These are phyloP conservation scores for Smittium culicis DNA, from an alignment of 371 early-diverging fungal species.

Conservation along the genomic window DNA sequence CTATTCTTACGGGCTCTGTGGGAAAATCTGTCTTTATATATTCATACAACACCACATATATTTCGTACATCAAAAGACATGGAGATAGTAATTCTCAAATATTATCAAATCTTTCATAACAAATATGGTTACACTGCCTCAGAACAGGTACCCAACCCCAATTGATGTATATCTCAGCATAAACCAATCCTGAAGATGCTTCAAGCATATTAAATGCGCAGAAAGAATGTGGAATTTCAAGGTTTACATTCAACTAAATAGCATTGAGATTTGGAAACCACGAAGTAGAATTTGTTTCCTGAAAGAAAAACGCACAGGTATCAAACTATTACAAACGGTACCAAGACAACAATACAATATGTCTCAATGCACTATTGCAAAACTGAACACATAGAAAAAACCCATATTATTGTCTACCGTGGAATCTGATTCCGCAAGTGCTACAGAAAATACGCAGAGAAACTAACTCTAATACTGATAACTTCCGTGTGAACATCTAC, in stretches of 20 bases:
- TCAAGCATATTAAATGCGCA: constrained; percentile 5
- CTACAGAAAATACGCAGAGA: no score
- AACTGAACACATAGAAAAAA: constrained; percentile 16
- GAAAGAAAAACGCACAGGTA: constrained; percentile 12
- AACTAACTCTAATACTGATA: constrained; percentile 2
- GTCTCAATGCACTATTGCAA: constrained; percentile 25
- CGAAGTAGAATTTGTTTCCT: constrained; percentile 26
- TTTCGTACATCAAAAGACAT: neutral
- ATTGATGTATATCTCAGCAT: neutral
- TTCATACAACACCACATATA: neutral
- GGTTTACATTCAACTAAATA: neutral
- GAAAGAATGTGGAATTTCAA: constrained; percentile 10
- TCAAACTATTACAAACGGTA: constrained; percentile 15
- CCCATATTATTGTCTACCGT: constrained; percentile 19
- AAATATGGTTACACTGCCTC: neutral
- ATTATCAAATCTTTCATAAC: neutral
- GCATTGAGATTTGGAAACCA: neutral
- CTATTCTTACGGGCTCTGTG: neutral
- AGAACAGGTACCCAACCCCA: neutral
- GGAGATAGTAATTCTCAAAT: neutral
- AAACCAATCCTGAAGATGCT: neutral
- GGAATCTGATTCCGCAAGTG: no score
- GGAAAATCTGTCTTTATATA: neutral
- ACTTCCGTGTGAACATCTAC: constrained; percentile 3
- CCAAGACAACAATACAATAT: constrained; percentile 20